These are phyloP conservation scores for Pseudocercospora crystallina DNA, from an alignment of 2,329 filamentous ascomycete species.

Conservation along the genomic window DNA sequence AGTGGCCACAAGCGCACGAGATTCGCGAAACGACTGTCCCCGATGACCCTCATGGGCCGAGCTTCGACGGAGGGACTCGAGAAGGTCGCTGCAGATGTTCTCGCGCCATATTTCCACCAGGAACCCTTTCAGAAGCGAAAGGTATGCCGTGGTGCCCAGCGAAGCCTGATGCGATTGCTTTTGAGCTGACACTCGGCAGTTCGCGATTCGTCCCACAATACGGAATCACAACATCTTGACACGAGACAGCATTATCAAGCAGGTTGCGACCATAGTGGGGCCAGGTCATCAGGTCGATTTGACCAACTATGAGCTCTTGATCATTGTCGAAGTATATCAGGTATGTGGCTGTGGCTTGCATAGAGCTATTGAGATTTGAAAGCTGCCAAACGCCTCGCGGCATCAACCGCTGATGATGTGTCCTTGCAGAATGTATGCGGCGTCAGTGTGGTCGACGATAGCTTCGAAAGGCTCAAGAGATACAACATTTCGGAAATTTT, in stretches of 20 bases:
- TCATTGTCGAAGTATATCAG: slow-evolving; percentile 78
- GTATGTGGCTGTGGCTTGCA: slow-evolving; percentile 48
- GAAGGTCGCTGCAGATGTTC: slow-evolving; percentile 62
- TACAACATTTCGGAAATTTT: slow-evolving; percentile 79
- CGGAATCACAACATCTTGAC: slow-evolving; percentile 70
- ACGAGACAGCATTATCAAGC: slow-evolving; percentile 68
- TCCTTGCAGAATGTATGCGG: slow-evolving; percentile 65
- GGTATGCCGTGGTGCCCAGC: slow-evolving; percentile 39
- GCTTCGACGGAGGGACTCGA: slow-evolving; percentile 69
- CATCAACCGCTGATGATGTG: background rate
- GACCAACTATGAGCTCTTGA: slow-evolving; percentile 73
- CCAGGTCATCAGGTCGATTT: slow-evolving; percentile 73
- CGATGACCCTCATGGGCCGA: slow-evolving; percentile 60
- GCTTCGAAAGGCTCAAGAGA: slow-evolving; percentile 72
- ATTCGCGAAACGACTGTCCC: slow-evolving; percentile 61
- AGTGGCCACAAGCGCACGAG: slow-evolving; percentile 54
- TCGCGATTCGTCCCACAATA: slow-evolving; percentile 78
- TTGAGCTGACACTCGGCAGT: slow-evolving; percentile 50
- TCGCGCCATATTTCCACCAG: slow-evolving; percentile 63
- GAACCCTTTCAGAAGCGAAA: slow-evolving; percentile 51
- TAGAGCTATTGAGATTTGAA: slow-evolving; percentile 1
- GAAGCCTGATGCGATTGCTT: background rate
- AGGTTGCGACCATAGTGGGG: slow-evolving; percentile 65
- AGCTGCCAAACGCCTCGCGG: slow-evolving; percentile 2
- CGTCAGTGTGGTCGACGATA: slow-evolving; percentile 73